phyloP scores from a whole-genome alignment of 1,139 yeast species.

The Yamadazyma triangularis region DNA sequence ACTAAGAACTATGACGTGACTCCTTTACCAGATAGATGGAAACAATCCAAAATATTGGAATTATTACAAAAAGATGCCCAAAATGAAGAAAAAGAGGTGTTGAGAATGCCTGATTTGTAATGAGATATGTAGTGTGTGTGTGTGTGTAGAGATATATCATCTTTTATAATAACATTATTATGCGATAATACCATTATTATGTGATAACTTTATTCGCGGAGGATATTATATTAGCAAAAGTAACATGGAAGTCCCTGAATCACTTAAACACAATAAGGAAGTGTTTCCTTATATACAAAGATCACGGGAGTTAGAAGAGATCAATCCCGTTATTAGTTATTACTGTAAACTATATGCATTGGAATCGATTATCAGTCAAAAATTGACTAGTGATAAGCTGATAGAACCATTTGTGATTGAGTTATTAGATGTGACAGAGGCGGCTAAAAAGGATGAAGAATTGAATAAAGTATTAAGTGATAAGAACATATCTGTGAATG shows the following conservation, averaged over 20 bases:
- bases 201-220: too few relatives aligned
- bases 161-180: too few relatives aligned
- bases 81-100: conserved; percentile 65
- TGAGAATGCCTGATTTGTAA: conserved; percentile 76
- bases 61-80: conserved; percentile 70
- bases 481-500: conserved; percentile 51
- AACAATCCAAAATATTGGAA: conserved; percentile 57
- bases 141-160: too few relatives aligned
- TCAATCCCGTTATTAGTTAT: conserved; percentile 54
- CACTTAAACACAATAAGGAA: conserved; percentile 18
- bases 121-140: too few relatives aligned
- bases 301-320: conserved; percentile 44
- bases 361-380: conserved; percentile 56
- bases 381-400: conserved; percentile 52
- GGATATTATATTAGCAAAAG: too few relatives aligned
- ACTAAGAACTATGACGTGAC: conserved; percentile 75
- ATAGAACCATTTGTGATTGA: conserved; percentile 55
- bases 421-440: conserved; percentile 64
- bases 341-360: conserved; percentile 60
- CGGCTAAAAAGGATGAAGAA: conserved; percentile 36
- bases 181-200: too few relatives aligned
- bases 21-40: conserved; percentile 86
- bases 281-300: conserved; percentile 39
- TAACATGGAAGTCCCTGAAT: conserved; percentile 7
- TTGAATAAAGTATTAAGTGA: conserved; percentile 46